These are phyloP conservation scores for Cadophora gregata DNA, from an alignment of 2,329 filamentous ascomycete genomes.

Conservation along the genomic window DNA sequence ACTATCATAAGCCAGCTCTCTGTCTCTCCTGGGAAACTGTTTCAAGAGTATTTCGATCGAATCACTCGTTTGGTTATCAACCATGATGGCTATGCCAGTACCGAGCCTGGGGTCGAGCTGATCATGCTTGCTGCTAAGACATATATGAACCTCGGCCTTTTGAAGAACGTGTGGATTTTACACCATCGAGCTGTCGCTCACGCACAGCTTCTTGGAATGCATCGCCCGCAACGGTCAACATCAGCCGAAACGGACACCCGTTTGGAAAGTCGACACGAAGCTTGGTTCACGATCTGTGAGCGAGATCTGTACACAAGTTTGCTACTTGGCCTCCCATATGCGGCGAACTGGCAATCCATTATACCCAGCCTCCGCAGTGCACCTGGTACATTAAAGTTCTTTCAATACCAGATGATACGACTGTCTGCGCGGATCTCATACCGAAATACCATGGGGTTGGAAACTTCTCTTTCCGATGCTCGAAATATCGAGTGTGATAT, in stretches of 20 bases:
- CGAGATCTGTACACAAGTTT: constrained; percentile 57
- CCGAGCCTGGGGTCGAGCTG: constrained; percentile 58
- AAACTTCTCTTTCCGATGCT: constrained; percentile 47
- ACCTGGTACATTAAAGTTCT: constrained; percentile 5
- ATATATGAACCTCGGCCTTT: constrained; percentile 58
- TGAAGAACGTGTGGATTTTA: constrained; percentile 59
- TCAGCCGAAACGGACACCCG: constrained; percentile 27
- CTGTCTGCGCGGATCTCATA: constrained; percentile 47
- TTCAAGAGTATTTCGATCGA: constrained; percentile 29
- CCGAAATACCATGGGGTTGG: constrained; percentile 47
- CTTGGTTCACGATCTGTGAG: constrained; percentile 48
- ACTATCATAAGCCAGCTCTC: constrained; percentile 27
- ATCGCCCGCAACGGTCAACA: constrained; percentile 44
- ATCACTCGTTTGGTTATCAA: constrained; percentile 28
- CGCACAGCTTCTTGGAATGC: constrained; percentile 57
- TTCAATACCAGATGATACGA: constrained; percentile 23
- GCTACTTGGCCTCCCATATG: constrained; percentile 58
- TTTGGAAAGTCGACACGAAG: constrained; percentile 35
- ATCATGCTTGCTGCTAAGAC: constrained; percentile 55
- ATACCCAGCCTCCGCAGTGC: neutral
- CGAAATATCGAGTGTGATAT: constrained; percentile 50
- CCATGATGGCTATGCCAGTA: constrained; percentile 41
- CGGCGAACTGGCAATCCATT: constrained; percentile 27
- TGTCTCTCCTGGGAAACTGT: constrained; percentile 24
- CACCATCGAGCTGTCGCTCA: constrained; percentile 57